Base-by-base conservation (phyloP, 768 basidiomycete species). In the Pleurotus tuber-regium region DNA sequence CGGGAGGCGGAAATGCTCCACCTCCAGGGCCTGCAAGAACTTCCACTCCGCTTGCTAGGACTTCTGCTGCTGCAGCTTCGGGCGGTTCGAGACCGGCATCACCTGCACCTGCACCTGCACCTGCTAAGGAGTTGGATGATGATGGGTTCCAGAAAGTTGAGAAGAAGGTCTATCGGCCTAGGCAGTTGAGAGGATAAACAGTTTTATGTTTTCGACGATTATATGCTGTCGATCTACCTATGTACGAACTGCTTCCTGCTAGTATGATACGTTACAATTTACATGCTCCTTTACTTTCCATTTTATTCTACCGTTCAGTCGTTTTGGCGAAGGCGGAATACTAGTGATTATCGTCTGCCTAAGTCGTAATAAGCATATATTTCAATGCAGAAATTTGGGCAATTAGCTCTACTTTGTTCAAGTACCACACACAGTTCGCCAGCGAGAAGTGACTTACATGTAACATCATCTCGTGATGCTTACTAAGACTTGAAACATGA, bases 141-240 rank as follows among this genome's bases (percentile, higher is more conserved):
- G 88, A 90, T 59, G 87, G 89, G 3, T 89, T 89, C 76, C 82
- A 84, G 66, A 74, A 81, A 21, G 83, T 86, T 30, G 66, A 66
- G 50, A 70, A 70, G 59, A 66, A 71, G 36, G 42, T 44, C 10
- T 47, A 21, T 14, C 30, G 23, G 23, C 46, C 46, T 24, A n/a
- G 46, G 30, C 46, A 47, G 19, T 24, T 47, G 30, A 28, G 46
- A 4, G 28, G 31, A 47, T 47, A n/a, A n/a, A n/a, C n/a, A 21
- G 14, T 33, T 31, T 16, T 33, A 14, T 36, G 35, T 47, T 9
- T 19, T 16, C 12, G 11, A 5, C 23, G 29, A 10, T 31, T 47
- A 30, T 35, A 47, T 24, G 10, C 30, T 33, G 18, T 42, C 7
- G 8, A 31, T 31, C 8, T 42, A 5, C 7, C 7, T 29, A 16